phyloP scores from a whole-genome alignment of 257 asterid genomes.

The Leptodermis oblonga region DNA sequence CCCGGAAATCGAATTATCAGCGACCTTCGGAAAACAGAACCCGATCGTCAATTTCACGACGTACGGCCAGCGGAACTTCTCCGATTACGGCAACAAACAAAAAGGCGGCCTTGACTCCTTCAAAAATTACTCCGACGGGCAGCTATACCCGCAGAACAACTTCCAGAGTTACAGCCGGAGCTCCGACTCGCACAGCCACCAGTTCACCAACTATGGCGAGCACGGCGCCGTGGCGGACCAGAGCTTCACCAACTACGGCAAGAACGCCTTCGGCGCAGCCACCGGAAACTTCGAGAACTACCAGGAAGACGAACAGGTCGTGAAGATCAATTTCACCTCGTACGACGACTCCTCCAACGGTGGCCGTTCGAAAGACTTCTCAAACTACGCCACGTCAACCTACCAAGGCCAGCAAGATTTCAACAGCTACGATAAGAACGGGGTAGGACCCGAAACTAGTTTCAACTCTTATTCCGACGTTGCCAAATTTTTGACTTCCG shows the following conservation, averaged over 20 bases:
- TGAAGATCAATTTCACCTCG: slow-evolving; percentile 52
- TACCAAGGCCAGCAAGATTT: slow-evolving; percentile 61
- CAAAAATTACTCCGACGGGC: slow-evolving; percentile 46
- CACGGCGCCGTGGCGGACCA: slow-evolving; percentile 54
- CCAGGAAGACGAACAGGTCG: slow-evolving; percentile 32
- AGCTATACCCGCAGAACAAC: slow-evolving; percentile 30
- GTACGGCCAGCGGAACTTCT: slow-evolving; percentile 49
- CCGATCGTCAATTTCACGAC: slow-evolving; percentile 38
- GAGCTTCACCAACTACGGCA: slow-evolving; percentile 66
- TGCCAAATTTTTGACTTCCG: neutral
- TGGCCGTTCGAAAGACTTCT: slow-evolving; percentile 50
- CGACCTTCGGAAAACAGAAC: slow-evolving; percentile 51
- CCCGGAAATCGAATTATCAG: slow-evolving; percentile 37
- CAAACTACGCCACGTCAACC: slow-evolving; percentile 34
- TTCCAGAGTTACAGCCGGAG: slow-evolving; percentile 81
- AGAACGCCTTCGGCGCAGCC: slow-evolving; percentile 54
- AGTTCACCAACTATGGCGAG: slow-evolving; percentile 50
- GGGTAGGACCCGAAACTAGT: neutral
- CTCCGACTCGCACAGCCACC: slow-evolving; percentile 47
- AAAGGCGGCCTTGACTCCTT: slow-evolving; percentile 51
- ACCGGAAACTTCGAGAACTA: slow-evolving; percentile 49
- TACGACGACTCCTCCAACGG: slow-evolving; percentile 48
- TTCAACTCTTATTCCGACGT: neutral
- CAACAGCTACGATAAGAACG: slow-evolving; percentile 42
- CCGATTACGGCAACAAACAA: slow-evolving; percentile 57